Conservation (phyloP, 78 protist species). For the Goniomonas avonlea region DNA sequence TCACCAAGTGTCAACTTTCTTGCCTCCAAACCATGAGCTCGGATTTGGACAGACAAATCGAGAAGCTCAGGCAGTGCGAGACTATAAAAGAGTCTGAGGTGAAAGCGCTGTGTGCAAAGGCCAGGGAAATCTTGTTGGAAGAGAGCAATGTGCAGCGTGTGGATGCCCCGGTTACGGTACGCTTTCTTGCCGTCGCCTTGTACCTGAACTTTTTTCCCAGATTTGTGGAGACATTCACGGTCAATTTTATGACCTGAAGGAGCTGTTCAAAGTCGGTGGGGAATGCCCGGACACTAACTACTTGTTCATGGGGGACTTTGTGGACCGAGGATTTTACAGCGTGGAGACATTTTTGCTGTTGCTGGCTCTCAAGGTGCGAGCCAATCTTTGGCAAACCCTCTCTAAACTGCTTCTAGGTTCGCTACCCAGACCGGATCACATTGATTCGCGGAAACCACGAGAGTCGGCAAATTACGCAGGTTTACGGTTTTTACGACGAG, state of each 20-base stretch:
- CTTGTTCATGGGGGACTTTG: slow-evolving; percentile 98
- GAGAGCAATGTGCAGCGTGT: slow-evolving; percentile 95
- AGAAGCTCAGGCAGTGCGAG: slow-evolving; percentile 8
- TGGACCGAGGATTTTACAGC: slow-evolving; percentile 96
- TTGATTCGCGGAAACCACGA: slow-evolving; percentile 99
- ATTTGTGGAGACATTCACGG: slow-evolving; percentile 99
- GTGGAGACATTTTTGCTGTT: slow-evolving; percentile 95
- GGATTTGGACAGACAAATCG: slow-evolving; percentile 8
- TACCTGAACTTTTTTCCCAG: too few relatives aligned
- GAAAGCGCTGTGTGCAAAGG: slow-evolving; percentile 85
- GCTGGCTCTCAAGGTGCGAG: slow-evolving; percentile 91
- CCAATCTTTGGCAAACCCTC: too few relatives aligned
- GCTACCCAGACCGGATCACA: slow-evolving; percentile 91
- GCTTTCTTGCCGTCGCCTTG: slow-evolving; percentile 53
- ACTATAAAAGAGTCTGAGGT: slow-evolving; percentile 14
- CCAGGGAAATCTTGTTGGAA: slow-evolving; percentile 91
- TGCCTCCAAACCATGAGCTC: too few relatives aligned
- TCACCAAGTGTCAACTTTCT: too few relatives aligned
- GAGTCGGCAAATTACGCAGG: slow-evolving; percentile 94
- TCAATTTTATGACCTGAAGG: slow-evolving; percentile 94
- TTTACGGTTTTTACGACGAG: slow-evolving; percentile 99
- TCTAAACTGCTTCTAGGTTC: too few relatives aligned
- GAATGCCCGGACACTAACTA: slow-evolving; percentile 91
- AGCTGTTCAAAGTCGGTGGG: slow-evolving; percentile 93
- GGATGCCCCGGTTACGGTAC: slow-evolving; percentile 94